Evolutionary conservation across 768 basidiomycete genomes (phyloP).

Genomic region (Agrocybe praecox): DNA sequence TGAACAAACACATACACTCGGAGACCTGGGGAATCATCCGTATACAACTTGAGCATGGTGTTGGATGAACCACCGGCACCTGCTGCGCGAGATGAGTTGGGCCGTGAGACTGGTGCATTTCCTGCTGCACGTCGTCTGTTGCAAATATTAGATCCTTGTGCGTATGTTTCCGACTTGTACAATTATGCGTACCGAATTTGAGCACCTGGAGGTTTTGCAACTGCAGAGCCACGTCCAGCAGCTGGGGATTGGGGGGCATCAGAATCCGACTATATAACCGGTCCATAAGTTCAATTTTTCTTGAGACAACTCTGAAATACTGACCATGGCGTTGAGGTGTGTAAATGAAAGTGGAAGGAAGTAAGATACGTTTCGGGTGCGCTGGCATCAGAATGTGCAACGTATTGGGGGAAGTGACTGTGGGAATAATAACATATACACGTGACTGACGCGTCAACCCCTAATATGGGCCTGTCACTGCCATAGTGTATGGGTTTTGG

Average conservation of each 20-base stretch:
- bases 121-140: constrained; percentile 76
- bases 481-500: too few species aligned
- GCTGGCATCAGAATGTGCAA: constrained; percentile 33
- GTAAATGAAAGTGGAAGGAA: constrained; percentile 18
- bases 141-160: not conserved
- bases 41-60: constrained; percentile 99
- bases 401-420: constrained; percentile 26
- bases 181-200: constrained; percentile 69
- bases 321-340: constrained; percentile 37
- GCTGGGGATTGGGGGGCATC: constrained; percentile 57
- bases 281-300: not conserved
- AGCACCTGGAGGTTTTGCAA: constrained; percentile 77
- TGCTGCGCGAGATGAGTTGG: constrained; percentile 87
- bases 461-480: too few species aligned
- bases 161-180: not conserved
- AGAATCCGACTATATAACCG: constrained; percentile 69
- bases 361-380: constrained; percentile 21
- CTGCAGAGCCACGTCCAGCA: constrained; percentile 44
- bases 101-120: constrained; percentile 59
- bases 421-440: constrained; percentile 23
- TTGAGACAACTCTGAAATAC: constrained; percentile 9
- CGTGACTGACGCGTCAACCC: constrained; percentile 34
- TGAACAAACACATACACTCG: constrained; percentile 76
- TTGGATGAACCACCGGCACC: constrained; percentile 96
- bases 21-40: constrained; percentile 95